A percentile compares a stretch with the other conserved stretches of the same genome.
Conservation (phyloP, 352 stramenopile genomes). For the Phytophthora lateralis region DNA sequence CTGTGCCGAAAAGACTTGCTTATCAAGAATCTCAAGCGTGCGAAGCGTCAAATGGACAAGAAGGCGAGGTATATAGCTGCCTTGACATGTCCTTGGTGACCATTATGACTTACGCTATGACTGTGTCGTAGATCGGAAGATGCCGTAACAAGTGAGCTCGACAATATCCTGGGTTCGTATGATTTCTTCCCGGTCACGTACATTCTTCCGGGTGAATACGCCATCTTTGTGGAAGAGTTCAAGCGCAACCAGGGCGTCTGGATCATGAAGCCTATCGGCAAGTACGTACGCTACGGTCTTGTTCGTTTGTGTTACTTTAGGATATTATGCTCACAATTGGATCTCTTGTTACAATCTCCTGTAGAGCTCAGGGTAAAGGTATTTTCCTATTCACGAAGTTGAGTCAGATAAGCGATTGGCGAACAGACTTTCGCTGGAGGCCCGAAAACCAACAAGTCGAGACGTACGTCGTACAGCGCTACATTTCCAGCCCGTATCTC, state of each 20-base stretch:
- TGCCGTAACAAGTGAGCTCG: conserved; percentile 22
- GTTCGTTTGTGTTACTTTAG: not conserved
- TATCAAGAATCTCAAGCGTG: conserved; percentile 95
- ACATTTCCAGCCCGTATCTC: conserved; percentile 94
- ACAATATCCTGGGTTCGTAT: conserved; percentile 60
- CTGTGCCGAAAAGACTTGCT: conserved; percentile 94
- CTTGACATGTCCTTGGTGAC: not conserved
- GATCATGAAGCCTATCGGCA: conserved; percentile 97
- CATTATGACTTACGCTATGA: not conserved
- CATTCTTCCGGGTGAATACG: conserved; percentile 94
- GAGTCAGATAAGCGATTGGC: conserved; percentile 93
- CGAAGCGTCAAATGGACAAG: conserved; percentile 83
- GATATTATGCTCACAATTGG: not conserved
- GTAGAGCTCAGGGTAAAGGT: conserved; percentile 86
- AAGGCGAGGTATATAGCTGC: conserved; percentile 54
- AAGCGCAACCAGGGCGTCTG: conserved; percentile 91
- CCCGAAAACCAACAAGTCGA: conserved; percentile 85
- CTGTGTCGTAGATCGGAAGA: conserved; percentile 51
- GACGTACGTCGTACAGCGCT: conserved; percentile 94
- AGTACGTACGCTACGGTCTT: conserved; percentile 42
- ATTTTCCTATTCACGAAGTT: conserved; percentile 97
- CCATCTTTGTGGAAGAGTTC: conserved; percentile 95
- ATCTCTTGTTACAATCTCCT: not conserved
- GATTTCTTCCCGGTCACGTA: conserved; percentile 94
- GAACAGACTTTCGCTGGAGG: conserved; percentile 86